Conservation (phyloP, 2,329 filamentous ascomycete genomes). For the Fusarium nodosum region DNA sequence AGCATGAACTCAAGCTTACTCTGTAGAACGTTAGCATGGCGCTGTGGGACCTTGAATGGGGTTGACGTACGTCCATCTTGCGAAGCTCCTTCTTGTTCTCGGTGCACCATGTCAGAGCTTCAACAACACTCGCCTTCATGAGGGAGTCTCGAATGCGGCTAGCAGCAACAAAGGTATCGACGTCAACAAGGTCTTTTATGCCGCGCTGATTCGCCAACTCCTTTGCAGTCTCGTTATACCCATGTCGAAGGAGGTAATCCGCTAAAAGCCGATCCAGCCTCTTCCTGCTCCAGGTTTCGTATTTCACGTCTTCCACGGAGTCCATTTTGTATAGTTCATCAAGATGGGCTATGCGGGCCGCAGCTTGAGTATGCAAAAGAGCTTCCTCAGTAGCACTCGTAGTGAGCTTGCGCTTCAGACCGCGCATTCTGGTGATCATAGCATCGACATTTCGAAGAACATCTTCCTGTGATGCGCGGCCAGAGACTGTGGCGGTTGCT, state of each 20-base stretch:
- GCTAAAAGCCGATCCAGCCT: constrained; percentile 87
- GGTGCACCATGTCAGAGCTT: constrained; percentile 89
- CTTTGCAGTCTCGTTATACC: constrained; percentile 82
- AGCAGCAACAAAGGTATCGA: constrained; percentile 88
- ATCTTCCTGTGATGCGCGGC: constrained; percentile 73
- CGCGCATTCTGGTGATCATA: constrained; percentile 88
- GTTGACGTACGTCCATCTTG: constrained; percentile 79
- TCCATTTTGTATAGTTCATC: constrained; percentile 84
- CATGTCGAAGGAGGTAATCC: constrained; percentile 90
- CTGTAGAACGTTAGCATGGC: constrained; percentile 55
- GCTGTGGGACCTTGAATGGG: neutral
- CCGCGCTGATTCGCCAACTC: constrained; percentile 80
- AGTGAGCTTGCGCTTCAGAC: constrained; percentile 88
- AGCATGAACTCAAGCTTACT: constrained; percentile 93
- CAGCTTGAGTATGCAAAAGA: constrained; percentile 79
- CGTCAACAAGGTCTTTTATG: constrained; percentile 86
- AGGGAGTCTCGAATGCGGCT: constrained; percentile 82
- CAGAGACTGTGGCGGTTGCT: constrained; percentile 75
- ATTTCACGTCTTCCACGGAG: constrained; percentile 89
- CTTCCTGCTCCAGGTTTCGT: constrained; percentile 88
- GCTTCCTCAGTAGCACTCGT: constrained; percentile 83
- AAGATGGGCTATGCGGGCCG: constrained; percentile 83
- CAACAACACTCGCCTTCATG: constrained; percentile 75
- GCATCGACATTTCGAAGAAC: constrained; percentile 85
- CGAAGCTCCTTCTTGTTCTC: constrained; percentile 94